Conservation (phyloP, 2,329 filamentous ascomycete species). For the Colletotrichum lini region DNA sequence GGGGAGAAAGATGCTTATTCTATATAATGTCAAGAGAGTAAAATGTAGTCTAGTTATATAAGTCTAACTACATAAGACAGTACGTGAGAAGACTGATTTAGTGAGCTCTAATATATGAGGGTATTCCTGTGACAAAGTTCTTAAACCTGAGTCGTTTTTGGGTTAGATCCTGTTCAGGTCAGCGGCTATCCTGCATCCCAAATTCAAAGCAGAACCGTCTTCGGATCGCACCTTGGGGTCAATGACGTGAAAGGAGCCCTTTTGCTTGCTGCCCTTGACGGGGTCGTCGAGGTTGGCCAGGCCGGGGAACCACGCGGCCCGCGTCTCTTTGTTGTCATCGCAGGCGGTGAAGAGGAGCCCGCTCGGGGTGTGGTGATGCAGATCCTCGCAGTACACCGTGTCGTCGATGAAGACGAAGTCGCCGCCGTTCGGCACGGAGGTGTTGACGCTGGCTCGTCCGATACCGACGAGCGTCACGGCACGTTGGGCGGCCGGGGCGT, state of each 20-base stretch:
- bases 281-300: constrained; percentile 59
- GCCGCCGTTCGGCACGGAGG: constrained; percentile 41
- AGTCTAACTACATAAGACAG: too few species aligned
- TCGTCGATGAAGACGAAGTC: constrained; percentile 62
- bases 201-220: not conserved
- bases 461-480: constrained; percentile 46
- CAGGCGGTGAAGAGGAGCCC: constrained; percentile 70
- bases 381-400: constrained; percentile 71
- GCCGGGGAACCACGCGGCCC: constrained; percentile 68
- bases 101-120: too few species aligned
- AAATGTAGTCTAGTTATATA: too few species aligned
- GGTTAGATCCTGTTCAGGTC: constrained; percentile 47
- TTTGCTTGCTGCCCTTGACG: constrained; percentile 51
- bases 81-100: too few species aligned
- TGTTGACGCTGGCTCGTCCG: constrained; percentile 46
- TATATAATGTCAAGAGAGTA: too few species aligned
- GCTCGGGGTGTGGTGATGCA: constrained; percentile 67
- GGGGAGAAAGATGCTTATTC: too few species aligned
- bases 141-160: constrained; percentile 59
- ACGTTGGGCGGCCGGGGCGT: constrained; percentile 17
- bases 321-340: constrained; percentile 56
- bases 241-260: constrained; percentile 66
- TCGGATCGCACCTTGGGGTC: constrained; percentile 63
- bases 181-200: too few species aligned
- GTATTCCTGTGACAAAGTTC: too few species aligned